Base-by-base conservation (phyloP, 805 yeast species). In the Candida xiaguanensis region DNA sequence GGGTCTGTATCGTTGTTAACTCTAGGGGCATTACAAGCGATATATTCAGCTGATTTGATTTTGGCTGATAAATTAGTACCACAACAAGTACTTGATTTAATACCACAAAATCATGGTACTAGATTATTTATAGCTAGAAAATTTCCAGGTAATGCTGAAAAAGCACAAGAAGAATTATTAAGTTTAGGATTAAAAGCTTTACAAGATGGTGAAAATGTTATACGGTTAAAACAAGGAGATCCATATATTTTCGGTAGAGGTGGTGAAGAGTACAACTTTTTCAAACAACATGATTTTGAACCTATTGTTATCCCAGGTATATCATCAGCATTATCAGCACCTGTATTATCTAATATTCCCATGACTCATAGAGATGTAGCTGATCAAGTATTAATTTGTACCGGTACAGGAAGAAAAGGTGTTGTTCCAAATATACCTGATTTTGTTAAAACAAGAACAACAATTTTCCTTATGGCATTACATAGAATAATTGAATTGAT, bases 161-260 rank as follows among this genome's bases (percentile, higher is more conserved):
- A 75, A 34, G 98, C 98, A 0, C 98, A 91, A 60, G 75, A 84
- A 43, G 96, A 91, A 59, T 70, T 91, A 31, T 64, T 88, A 24
- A 66, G 72, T n/a, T 58, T 82, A 47, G 97, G 96, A 0, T 61
- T 91, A 13, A 73, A 72, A 24, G 82, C 80, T 0, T 58, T 88
- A 18, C 47, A 67, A 19, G 59, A 71, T 37, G 96, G 96, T 12
- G 72, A 77, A 51, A 78, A 77, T 41, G 96, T 91, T 1, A 95
- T 91, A 2, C 71, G 98, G 42, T 72, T 91, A 49, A 91, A 91
- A 59, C 98, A 91, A 63, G 98, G 98, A 24, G 98, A 91, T 58
- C 98, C 98, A 8, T 91, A 88, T 59, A 85, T 91, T 23, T 91
- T 87, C 58, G 98, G 98, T 3, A 78, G 98, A 46, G 98, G 98